Evolutionary conservation across 208 protist genomes (phyloP).

Genomic region (Trichomonas tenax): DNA sequence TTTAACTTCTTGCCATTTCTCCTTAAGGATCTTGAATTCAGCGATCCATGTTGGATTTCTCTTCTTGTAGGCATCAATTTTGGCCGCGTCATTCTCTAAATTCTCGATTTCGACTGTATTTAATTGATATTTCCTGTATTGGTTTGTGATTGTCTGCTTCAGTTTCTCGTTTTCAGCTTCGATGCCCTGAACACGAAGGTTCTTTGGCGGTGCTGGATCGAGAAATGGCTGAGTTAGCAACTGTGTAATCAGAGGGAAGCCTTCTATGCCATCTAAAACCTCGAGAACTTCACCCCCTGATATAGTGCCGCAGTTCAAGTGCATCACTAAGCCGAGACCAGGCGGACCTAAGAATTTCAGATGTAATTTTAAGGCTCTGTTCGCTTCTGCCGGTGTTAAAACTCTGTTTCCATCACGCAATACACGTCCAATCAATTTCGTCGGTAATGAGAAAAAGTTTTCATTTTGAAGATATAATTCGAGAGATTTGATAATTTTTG

Average conservation of each 20-base stretch:
- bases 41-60: background rate
- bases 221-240: background rate
- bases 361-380: background rate
- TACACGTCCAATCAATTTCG: background rate
- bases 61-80: background rate
- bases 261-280: background rate
- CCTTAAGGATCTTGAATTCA: background rate
- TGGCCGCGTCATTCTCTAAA: background rate
- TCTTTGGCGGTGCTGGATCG: background rate
- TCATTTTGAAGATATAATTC: background rate
- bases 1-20: background rate
- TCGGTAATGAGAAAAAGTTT: background rate
- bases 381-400: background rate
- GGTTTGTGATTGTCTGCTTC: background rate
- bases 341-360: background rate
- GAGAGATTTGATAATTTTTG: background rate
- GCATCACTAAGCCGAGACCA: background rate
- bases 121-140: background rate
- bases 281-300: background rate
- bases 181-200: background rate
- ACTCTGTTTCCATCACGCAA: background rate
- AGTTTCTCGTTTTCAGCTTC: background rate
- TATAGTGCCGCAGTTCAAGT: background rate
- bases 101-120: background rate
- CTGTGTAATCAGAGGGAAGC: background rate